These are phyloP conservation scores for Hortaea werneckii DNA, from an alignment of 2,329 filamentous ascomycete species.

Conservation along the genomic window DNA sequence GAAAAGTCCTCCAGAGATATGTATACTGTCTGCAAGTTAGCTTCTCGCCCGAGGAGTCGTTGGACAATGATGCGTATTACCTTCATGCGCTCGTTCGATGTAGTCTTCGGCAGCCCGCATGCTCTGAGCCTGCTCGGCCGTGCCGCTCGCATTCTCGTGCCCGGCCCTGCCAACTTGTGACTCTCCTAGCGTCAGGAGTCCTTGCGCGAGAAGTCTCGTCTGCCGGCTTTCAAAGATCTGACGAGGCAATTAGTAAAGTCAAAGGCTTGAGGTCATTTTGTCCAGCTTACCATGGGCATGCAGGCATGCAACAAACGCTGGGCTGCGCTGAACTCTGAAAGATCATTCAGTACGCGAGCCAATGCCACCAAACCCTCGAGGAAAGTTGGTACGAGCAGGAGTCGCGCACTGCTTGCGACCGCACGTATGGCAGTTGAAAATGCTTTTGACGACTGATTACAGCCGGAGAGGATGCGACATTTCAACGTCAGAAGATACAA, in stretches of 20 bases:
- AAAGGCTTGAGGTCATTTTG: not conserved
- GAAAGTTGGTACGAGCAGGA: constrained; percentile 56
- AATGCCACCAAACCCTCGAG: constrained; percentile 64
- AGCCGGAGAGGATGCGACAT: constrained; percentile 56
- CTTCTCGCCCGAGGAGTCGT: not conserved
- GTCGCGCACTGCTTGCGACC: constrained; percentile 60
- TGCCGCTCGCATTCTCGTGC: constrained; percentile 26
- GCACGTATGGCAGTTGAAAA: constrained; percentile 71
- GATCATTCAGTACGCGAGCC: constrained; percentile 55
- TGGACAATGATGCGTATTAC: constrained; percentile 15
- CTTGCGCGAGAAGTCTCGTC: constrained; percentile 49
- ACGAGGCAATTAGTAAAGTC: not conserved
- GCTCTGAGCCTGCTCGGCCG: constrained; percentile 14
- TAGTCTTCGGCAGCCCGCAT: constrained; percentile 18
- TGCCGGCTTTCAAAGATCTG: constrained; percentile 57
- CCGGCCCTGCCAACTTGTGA: constrained; percentile 70
- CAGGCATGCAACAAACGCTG: constrained; percentile 54
- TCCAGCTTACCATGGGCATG: constrained; percentile 53
- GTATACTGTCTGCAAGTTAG: constrained; percentile 38
- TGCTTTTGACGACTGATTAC: constrained; percentile 59
- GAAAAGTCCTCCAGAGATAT: constrained; percentile 55
- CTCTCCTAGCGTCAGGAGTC: constrained; percentile 65
- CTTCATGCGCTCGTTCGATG: constrained; percentile 23
- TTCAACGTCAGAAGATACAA: constrained; percentile 65
- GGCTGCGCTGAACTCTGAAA: constrained; percentile 62